Evolutionary conservation across 768 basidiomycete genomes (phyloP).

Genomic region (Leccinum aurantiacum): DNA sequence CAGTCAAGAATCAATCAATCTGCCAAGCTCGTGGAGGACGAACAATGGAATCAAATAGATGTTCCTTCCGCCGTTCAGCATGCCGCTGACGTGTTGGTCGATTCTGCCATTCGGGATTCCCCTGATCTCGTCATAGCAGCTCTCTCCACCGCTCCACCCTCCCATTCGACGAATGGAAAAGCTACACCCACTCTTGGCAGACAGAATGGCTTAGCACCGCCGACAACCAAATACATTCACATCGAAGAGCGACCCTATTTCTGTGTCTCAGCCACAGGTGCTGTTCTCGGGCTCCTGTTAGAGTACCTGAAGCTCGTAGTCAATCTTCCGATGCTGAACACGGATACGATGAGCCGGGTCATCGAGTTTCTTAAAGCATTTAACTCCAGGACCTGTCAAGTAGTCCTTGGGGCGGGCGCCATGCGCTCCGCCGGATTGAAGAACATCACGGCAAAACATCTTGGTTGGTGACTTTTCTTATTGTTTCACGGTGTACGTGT

Average conservation of each 20-base stretch:
- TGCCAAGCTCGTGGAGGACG: conserved; percentile 92
- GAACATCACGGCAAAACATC: conserved; percentile 97
- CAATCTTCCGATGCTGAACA: conserved; percentile 85
- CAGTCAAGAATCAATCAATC: conserved; percentile 73
- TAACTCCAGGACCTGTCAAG: conserved; percentile 97
- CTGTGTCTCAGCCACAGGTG: conserved; percentile 81
- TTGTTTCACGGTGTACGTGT: conserved; percentile 16
- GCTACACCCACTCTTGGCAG: conserved; percentile 18
- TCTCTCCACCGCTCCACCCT: background rate
- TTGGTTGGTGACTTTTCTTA: conserved; percentile 54
- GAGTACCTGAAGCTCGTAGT: conserved; percentile 90
- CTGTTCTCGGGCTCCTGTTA: conserved; percentile 65
- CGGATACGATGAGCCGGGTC: conserved; percentile 90
- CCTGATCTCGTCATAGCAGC: conserved; percentile 54
- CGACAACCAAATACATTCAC: conserved; percentile 57
- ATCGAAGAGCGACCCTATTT: conserved; percentile 88
- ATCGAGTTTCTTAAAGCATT: conserved; percentile 97
- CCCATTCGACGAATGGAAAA: conserved; percentile 13
- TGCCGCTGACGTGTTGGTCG: conserved; percentile 70
- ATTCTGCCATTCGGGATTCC: conserved; percentile 81
- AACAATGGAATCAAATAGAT: conserved; percentile 84
- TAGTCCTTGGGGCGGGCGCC: conserved; percentile 97
- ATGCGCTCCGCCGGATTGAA: conserved; percentile 97
- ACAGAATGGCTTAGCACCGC: conserved; percentile 20
- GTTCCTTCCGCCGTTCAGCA: conserved; percentile 66